A percentile compares a stretch with the other conserved stretches of the same genome.
Evolutionary conservation across 257 asterid genomes (phyloP).

Genomic region (Thymus quinquecostatus): DNA sequence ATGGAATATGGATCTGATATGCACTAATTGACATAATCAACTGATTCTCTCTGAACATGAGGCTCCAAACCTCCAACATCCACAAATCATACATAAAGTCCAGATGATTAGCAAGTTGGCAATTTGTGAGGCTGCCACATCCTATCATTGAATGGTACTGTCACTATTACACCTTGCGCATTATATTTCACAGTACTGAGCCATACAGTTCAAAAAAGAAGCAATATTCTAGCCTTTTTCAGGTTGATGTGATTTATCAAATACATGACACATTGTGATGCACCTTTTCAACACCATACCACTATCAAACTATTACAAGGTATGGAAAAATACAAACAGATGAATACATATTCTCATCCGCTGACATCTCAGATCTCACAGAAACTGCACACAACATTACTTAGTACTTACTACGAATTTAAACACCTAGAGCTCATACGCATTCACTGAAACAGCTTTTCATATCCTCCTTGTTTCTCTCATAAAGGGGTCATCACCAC

Average conservation of each 20-base stretch:
- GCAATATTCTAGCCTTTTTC: constrained; percentile 8
- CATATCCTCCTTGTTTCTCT: constrained; percentile 10
- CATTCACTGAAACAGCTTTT: constrained; percentile 1
- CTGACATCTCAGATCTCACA: constrained; percentile 6
- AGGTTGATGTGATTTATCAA: constrained; percentile 16
- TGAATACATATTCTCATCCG: constrained; percentile 17
- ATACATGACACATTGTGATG: background rate
- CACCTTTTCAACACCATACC: constrained; percentile 9
- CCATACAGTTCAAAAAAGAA: constrained; percentile 20
- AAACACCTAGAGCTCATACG: constrained; percentile 6
- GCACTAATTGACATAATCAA: constrained; percentile 21
- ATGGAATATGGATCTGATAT: constrained; percentile 17
- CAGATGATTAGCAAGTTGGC: constrained; percentile 17
- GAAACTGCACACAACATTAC: background rate
- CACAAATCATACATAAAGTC: background rate
- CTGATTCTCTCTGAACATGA: constrained; percentile 19
- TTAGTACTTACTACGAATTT: background rate
- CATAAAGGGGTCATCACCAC: constrained; percentile 13
- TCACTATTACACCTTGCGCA: background rate
- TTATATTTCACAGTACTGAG: constrained; percentile 14
- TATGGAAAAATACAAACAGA: constrained; percentile 14
- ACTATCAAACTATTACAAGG: constrained; percentile 4
- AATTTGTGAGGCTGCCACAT: constrained; percentile 18
- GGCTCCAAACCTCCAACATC: constrained; percentile 1
- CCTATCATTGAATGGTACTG: constrained; percentile 16